Evolutionary conservation across 2,329 filamentous ascomycete species (phyloP).

Genomic region (Colletotrichum sp.): DNA sequence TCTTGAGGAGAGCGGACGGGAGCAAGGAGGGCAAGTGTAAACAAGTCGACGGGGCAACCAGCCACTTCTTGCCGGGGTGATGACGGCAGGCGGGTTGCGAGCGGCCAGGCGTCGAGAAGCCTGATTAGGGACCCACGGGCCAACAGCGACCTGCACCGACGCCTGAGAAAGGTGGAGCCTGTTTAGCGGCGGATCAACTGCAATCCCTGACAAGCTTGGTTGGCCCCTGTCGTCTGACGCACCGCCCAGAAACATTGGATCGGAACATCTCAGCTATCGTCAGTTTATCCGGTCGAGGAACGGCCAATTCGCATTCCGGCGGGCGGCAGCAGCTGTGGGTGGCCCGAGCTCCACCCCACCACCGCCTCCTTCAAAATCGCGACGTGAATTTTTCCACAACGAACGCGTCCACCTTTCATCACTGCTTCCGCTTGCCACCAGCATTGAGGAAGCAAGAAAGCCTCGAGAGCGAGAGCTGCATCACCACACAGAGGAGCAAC

Average conservation of each 20-base stretch:
- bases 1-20: conserved; percentile 21
- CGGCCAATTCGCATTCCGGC: neutral
- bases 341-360: conserved; percentile 17
- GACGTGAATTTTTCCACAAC: conserved; percentile 7
- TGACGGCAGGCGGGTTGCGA: conserved; percentile 17
- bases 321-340: neutral
- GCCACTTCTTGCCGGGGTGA: conserved; percentile 23
- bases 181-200: conserved; percentile 9
- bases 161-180: conserved; percentile 6
- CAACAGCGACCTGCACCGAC: conserved; percentile 1
- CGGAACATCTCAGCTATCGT: neutral
- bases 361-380: conserved; percentile 16
- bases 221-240: conserved; percentile 1
- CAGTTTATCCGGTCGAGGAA: conserved; percentile 15
- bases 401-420: neutral
- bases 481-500: neutral
- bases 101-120: neutral
- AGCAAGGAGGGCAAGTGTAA: conserved; percentile 25
- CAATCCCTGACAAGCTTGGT: conserved; percentile 3
- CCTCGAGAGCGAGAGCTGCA: neutral
- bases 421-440: neutral
- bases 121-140: neutral
- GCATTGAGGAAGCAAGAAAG: neutral
- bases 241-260: neutral
- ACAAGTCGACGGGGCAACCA: conserved; percentile 30